Evolutionary conservation across 495 filamentous ascomycete genomes (phyloP).

Genomic region (Aeminium ludgeri): DNA sequence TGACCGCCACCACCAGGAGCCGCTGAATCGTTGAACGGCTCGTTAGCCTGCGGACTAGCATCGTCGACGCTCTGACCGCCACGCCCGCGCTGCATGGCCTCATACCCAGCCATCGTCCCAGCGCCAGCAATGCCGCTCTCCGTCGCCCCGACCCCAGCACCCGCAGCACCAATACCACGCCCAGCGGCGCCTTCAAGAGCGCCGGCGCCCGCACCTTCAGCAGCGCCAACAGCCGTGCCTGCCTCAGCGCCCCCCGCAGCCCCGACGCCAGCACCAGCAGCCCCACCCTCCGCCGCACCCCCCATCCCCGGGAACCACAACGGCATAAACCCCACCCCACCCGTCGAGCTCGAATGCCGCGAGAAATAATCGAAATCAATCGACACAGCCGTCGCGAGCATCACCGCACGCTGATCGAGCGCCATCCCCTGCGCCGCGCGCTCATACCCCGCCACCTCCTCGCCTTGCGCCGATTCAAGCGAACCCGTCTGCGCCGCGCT

Average conservation of each 20-base stretch:
- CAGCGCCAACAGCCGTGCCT: conserved; percentile 21
- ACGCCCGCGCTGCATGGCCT: conserved; percentile 41
- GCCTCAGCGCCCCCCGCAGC: conserved; percentile 27
- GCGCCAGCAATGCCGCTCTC: conserved; percentile 37
- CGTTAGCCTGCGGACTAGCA: conserved; percentile 5
- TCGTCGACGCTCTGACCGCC: conserved; percentile 9
- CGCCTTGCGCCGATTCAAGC: conserved; percentile 5
- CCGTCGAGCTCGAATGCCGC: conserved; percentile 34
- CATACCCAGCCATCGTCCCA: conserved; percentile 45
- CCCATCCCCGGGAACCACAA: conserved; percentile 39
- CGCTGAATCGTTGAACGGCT: conserved; percentile 12
- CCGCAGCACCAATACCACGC: conserved; percentile 25
- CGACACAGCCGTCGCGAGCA: conserved; percentile 54
- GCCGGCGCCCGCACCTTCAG: conserved; percentile 12
- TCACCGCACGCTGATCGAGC: conserved; percentile 52
- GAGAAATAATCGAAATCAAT: conserved; percentile 64
- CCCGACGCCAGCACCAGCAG: conserved; percentile 26
- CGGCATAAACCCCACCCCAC: conserved; percentile 37
- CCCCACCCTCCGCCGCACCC: conserved; percentile 27
- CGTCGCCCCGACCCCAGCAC: conserved; percentile 21
- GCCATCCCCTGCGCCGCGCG: conserved; percentile 37
- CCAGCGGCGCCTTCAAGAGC: conserved; percentile 27
- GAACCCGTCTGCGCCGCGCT: conserved; percentile 18
- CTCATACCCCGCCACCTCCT: conserved; percentile 11
- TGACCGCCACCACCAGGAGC: conserved; percentile 9